Conservation (phyloP, 139 green algal genomes). For the Chlorella sp. region DNA sequence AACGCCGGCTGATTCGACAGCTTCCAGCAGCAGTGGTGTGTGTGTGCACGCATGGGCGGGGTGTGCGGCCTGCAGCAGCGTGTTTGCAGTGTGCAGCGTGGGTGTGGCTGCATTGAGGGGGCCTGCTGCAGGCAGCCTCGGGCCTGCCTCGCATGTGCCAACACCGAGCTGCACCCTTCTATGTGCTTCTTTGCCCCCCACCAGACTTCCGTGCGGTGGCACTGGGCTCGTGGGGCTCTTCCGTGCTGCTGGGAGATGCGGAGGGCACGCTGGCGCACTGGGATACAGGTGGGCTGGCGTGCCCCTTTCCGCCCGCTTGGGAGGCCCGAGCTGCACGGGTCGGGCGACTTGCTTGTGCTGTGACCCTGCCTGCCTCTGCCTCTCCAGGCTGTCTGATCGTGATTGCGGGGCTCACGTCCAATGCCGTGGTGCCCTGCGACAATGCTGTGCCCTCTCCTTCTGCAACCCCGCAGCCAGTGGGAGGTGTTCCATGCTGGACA, state of each 20-base stretch:
- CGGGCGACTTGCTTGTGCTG: background rate
- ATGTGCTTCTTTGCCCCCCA: background rate
- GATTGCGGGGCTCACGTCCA: no score
- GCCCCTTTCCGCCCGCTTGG: no score
- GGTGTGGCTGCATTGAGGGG: background rate
- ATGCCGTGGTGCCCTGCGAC: no score
- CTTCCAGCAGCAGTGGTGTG: background rate
- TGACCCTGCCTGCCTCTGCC: background rate
- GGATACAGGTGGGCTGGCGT: conserved; percentile 52
- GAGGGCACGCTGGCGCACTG: conserved; percentile 75
- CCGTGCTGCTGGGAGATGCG: conserved; percentile 70
- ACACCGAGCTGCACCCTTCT: background rate
- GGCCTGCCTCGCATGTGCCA: no score
- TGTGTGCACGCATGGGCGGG: background rate
- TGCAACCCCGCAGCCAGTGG: conserved; percentile 9
- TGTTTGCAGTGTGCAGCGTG: no score
- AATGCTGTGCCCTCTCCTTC: no score
- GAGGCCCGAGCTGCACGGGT: background rate
- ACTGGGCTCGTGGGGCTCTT: conserved; percentile 55
- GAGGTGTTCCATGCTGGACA: conserved; percentile 29
- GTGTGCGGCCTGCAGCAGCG: no score
- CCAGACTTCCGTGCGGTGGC: conserved; percentile 62
- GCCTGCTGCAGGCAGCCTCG: background rate
- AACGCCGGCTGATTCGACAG: no score
- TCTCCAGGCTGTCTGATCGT: background rate